Base-by-base conservation (phyloP, 2,329 filamentous ascomycete species). In the Fusarium pseudograminearum region DNA sequence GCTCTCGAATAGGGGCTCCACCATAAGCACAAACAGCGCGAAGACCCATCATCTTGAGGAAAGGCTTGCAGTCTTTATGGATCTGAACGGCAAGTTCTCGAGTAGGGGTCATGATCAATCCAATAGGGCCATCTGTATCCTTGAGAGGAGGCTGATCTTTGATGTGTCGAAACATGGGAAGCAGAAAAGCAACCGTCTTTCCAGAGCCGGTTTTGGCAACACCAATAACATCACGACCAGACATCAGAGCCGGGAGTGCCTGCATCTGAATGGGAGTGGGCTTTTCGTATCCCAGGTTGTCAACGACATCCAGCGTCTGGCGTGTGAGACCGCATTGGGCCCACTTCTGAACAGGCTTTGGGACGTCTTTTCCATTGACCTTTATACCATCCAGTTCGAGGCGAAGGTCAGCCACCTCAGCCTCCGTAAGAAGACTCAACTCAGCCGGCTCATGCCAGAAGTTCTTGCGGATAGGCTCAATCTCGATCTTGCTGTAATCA, bases 121-220 rank as follows among this genome's bases (percentile, higher is more conserved):
- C 90, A 54, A 99, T 89, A 0, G 96, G 93, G 0, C 96, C 96
- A 77, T 99, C 96, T 67, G 91, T 90, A 44, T 92, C 89, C 74
- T 92, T 92, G 20, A 98, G 83, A 0, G 92, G 90, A 51, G 89
- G 86, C 78, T 99, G 96, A 76, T 98, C 96, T 80, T 95, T 96
- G 82, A 98, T 97, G 78, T 99, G 96, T 58, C 96, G 90, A 78
- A 99, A 98, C 93, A 98, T 98, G 38, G 96, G 96, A 45, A 99
- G 87, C 31, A 97, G 82, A 78, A 98, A 99, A 8, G 96, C 96
- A 74, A 98, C 90, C 0, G 96, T 99, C 83, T 99, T 99, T 78
- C 96, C 96, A 28, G 96, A 98, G 7, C 96, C 96, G 28, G 96
- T 99, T 83, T 98, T 98, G 20, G 96, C 96, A 55, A 99, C 94